Conservation (phyloP, 352 stramenopile genomes). For the Phytopythium mirpurense region DNA sequence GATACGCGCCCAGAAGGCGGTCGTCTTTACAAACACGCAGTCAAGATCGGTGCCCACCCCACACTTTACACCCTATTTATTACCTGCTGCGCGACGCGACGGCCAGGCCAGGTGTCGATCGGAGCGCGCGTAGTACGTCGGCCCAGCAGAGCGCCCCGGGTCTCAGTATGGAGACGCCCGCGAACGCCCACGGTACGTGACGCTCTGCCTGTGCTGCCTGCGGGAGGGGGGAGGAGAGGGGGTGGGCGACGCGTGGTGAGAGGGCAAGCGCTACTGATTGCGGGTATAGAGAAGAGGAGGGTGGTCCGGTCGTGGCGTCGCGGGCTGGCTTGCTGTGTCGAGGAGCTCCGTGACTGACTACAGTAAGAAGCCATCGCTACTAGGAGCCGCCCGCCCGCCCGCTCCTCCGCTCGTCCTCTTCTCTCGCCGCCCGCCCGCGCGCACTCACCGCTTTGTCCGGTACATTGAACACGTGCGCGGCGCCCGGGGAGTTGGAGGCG, state of each 20-base stretch:
- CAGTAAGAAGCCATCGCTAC: too few species aligned
- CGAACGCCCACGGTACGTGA: constrained; percentile 1
- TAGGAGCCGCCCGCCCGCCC: too few species aligned
- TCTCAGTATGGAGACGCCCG: not conserved
- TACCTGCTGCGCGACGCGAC: not conserved
- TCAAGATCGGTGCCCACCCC: not conserved
- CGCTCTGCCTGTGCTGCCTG: not conserved
- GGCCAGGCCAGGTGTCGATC: not conserved
- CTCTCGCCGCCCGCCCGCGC: not conserved
- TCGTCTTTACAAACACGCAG: not conserved
- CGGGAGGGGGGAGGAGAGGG: not conserved
- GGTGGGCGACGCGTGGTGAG: not conserved
- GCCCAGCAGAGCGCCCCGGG: not conserved
- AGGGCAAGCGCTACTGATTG: not conserved
- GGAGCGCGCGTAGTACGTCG: not conserved
- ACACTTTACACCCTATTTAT: not conserved
- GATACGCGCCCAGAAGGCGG: too few species aligned
- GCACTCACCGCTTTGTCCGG: constrained; percentile 4
- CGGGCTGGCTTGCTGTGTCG: not conserved
- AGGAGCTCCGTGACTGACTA: too few species aligned
- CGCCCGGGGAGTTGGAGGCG: not conserved
- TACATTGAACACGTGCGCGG: constrained; percentile 5
- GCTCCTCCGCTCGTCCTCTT: not conserved
- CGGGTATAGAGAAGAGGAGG: constrained; percentile 1
- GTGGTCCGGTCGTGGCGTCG: constrained; percentile 1